Conservation (phyloP, 2,329 filamentous ascomycete genomes). For the Fusarium sp. region DNA sequence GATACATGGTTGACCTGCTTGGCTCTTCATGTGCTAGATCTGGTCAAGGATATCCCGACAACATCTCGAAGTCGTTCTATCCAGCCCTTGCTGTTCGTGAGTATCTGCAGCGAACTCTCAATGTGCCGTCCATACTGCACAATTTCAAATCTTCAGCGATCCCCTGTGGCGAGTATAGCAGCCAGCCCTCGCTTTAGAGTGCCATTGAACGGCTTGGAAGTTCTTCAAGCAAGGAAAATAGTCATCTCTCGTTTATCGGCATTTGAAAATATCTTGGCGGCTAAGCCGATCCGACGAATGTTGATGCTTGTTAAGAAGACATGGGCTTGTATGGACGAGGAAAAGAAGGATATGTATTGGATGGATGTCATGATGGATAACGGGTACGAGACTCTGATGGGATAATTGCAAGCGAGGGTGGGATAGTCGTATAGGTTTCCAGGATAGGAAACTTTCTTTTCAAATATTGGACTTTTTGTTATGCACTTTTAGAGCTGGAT, state of each 20-base stretch:
- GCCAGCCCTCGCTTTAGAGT: constrained; percentile 33
- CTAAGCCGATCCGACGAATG: constrained; percentile 44
- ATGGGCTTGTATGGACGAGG: constrained; percentile 47
- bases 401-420: not conserved
- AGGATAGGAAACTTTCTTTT: not conserved
- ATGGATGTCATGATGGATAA: constrained; percentile 53
- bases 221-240: constrained; percentile 28
- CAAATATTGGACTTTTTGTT: not conserved
- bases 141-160: constrained; percentile 8
- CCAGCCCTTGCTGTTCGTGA: constrained; percentile 58
- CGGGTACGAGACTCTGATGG: constrained; percentile 49
- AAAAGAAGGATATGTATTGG: constrained; percentile 55
- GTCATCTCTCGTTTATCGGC: constrained; percentile 34
- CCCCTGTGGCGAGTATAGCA: constrained; percentile 22
- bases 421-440: not conserved
- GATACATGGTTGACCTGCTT: constrained; percentile 57
- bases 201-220: constrained; percentile 14
- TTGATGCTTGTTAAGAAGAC: constrained; percentile 35
- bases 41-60: constrained; percentile 55
- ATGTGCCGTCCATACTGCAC: constrained; percentile 45
- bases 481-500: not conserved
- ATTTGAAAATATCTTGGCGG: constrained; percentile 37
- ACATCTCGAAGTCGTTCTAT: constrained; percentile 58
- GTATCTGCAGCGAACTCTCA: constrained; percentile 56
- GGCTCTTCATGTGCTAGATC: constrained; percentile 56